Conservation (phyloP, 176 grass and related monocot genomes). For the Zoysia japonica region DNA sequence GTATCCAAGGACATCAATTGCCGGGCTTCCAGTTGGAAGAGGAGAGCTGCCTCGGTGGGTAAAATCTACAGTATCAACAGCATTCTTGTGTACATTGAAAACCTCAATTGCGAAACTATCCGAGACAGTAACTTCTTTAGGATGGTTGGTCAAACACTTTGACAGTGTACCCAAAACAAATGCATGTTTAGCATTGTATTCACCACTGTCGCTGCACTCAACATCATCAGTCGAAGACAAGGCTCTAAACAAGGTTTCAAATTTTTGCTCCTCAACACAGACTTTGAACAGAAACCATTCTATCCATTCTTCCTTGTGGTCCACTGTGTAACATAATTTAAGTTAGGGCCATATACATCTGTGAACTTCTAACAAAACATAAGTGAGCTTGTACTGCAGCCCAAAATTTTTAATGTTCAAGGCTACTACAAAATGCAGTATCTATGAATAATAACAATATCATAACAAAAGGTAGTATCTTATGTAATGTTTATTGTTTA, state of each 20-base stretch:
- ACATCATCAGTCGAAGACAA: constrained; percentile 50
- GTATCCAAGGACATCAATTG: constrained; percentile 77
- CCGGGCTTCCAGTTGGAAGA: constrained; percentile 62
- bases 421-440: no score
- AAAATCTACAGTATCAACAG: constrained; percentile 65
- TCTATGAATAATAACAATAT: no score
- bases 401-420: neutral
- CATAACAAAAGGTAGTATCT: no score
- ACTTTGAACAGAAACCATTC: constrained; percentile 91
- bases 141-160: constrained; percentile 69
- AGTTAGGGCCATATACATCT: constrained; percentile 17
- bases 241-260: constrained; percentile 51
- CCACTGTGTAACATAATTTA: constrained; percentile 54
- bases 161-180: constrained; percentile 71
- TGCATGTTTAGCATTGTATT: constrained; percentile 52
- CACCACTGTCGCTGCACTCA: neutral
- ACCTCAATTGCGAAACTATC: constrained; percentile 63
- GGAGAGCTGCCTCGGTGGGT: constrained; percentile 42
- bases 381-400: neutral
- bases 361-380: neutral
- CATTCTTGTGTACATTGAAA: constrained; percentile 56
- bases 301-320: constrained; percentile 84
- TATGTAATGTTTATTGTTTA: no score
- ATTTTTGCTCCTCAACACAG: constrained; percentile 72
- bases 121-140: constrained; percentile 60